Conservation (phyloP, 2,329 filamentous ascomycete genomes). For the Diaporthe sp. region DNA sequence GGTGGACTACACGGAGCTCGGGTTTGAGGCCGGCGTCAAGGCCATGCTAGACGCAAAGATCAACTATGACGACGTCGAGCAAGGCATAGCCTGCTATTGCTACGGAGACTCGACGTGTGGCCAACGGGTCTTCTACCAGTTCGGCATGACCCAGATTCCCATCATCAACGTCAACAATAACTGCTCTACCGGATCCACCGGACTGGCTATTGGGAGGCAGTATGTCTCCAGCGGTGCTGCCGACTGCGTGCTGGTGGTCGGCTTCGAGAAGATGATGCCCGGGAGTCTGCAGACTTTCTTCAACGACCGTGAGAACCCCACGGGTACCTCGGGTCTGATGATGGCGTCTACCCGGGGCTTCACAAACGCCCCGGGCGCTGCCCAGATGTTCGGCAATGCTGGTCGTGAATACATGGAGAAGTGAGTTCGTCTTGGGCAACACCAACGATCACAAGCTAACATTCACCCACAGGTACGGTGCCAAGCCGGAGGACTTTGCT, state of each 20-base stretch:
- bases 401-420: constrained; percentile 96
- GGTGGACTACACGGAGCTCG: constrained; percentile 94
- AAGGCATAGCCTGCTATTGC: constrained; percentile 97
- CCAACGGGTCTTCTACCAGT: constrained; percentile 98
- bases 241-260: constrained; percentile 90
- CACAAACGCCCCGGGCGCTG: constrained; percentile 85
- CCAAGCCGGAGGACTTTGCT: constrained; percentile 86
- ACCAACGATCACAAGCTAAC: background rate
- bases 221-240: constrained; percentile 84
- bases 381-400: constrained; percentile 96
- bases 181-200: constrained; percentile 95
- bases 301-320: constrained; percentile 86
- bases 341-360: constrained; percentile 86
- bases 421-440: constrained; percentile 56
- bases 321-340: constrained; percentile 78
- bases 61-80: constrained; percentile 96
- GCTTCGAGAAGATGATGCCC: constrained; percentile 98
- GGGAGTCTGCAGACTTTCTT: constrained; percentile 88
- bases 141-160: constrained; percentile 96
- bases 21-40: constrained; percentile 92
- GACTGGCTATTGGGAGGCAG: constrained; percentile 84
- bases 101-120: constrained; percentile 96
- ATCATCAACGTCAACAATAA: constrained; percentile 99
- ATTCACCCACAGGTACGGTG: constrained; percentile 75
- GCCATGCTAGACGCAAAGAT: constrained; percentile 88